These are phyloP conservation scores for Pseudogymnoascus sp. DNA, from an alignment of 2,329 filamentous ascomycete species.

Conservation along the genomic window DNA sequence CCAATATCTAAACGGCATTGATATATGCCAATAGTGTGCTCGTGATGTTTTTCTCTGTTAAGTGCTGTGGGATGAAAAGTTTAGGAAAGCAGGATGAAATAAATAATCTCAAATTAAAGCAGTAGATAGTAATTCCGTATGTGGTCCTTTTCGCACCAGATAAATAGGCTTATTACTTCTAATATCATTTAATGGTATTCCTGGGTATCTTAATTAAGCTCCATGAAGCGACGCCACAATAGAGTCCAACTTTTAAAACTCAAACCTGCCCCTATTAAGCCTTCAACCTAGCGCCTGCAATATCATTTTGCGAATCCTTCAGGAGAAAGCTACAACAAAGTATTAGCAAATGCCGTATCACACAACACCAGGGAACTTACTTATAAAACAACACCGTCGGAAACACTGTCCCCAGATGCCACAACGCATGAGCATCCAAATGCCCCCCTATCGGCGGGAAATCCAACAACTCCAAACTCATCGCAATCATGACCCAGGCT, in stretches of 20 bases:
- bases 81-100: neutral
- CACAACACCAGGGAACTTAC: constrained; percentile 48
- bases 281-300: constrained; percentile 67
- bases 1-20: neutral
- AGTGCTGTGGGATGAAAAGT: neutral
- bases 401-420: constrained; percentile 88
- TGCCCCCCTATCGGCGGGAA: constrained; percentile 78
- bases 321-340: constrained; percentile 64
- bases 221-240: neutral
- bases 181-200: neutral
- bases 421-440: constrained; percentile 89
- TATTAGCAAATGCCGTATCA: constrained; percentile 13
- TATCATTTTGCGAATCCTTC: constrained; percentile 76
- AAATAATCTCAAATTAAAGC: neutral
- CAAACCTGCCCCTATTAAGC: constrained; percentile 36
- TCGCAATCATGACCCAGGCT: constrained; percentile 82
- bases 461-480: constrained; percentile 93
- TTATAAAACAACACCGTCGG: constrained; percentile 91
- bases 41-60: neutral
- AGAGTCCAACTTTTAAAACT: neutral
- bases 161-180: neutral
- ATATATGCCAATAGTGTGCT: neutral
- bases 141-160: neutral
- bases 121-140: neutral
- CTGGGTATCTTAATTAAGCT: constrained; percentile 5